Percentiles rank a stretch among this genome's conserved stretches.
phyloP scores from a whole-genome alignment of 1,284 basidiomycete genomes.

The Microbotryomycetes sp. region DNA sequence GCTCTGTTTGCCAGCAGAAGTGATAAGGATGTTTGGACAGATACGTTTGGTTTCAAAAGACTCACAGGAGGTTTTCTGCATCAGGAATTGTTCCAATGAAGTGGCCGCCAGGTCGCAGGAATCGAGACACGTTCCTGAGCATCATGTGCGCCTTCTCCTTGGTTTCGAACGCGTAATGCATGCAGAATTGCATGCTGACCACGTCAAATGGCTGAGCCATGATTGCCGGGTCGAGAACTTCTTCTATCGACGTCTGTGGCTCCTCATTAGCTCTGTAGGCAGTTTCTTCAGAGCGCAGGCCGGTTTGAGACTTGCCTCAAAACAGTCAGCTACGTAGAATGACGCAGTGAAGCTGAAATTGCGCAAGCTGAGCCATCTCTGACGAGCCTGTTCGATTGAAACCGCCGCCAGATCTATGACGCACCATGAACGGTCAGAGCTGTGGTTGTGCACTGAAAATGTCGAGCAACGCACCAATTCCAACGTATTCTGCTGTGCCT shows the following conservation, averaged over 20 bases:
- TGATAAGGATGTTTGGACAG: not conserved
- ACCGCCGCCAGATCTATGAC: constrained; percentile 78
- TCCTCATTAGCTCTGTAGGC: not conserved
- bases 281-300: not conserved
- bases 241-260: constrained; percentile 48
- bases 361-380: constrained; percentile 54
- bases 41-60: constrained; percentile 28
- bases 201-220: constrained; percentile 67
- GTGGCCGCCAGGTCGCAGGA: constrained; percentile 71
- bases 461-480: constrained; percentile 54
- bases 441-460: not conserved
- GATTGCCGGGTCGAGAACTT: constrained; percentile 53
- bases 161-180: constrained; percentile 98
- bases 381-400: constrained; percentile 81
- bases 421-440: too few species aligned
- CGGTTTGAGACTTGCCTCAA: constrained; percentile 47
- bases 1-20: constrained; percentile 48
- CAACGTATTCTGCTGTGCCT: constrained; percentile 68
- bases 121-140: constrained; percentile 81
- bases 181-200: constrained; percentile 97
- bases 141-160: constrained; percentile 78
- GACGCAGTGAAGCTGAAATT: constrained; percentile 59
- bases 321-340: constrained; percentile 87
- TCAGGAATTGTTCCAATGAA: constrained; percentile 93
- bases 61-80: constrained; percentile 71